Conservation (phyloP, 192 early-diverging fungal species). For the Coemansia nantahalensis region DNA sequence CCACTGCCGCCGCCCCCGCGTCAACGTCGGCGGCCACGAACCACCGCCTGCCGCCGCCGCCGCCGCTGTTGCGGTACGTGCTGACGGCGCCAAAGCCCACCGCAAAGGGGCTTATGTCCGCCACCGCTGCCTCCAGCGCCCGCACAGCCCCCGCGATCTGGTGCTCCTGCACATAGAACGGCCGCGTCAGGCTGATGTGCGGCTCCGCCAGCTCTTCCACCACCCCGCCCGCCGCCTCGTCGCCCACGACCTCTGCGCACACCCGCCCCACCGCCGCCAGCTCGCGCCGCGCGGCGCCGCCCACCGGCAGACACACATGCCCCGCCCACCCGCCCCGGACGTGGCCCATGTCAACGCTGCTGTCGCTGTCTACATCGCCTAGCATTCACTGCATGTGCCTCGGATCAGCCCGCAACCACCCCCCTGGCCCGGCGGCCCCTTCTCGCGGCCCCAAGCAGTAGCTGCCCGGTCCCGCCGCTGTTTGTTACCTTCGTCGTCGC, state of each 20-base stretch:
- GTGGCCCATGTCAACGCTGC: conserved; percentile 26
- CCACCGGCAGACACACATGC: conserved; percentile 27
- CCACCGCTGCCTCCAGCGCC: conserved; percentile 15
- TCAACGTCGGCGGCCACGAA: conserved; percentile 42
- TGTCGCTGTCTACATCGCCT: neutral
- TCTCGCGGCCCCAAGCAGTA: conserved; percentile 9
- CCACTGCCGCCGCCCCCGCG: conserved; percentile 16
- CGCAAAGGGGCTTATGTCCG: conserved; percentile 4
- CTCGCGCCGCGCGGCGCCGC: conserved; percentile 13
- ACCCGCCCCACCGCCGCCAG: conserved; percentile 18
- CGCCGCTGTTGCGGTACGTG: conserved; percentile 33
- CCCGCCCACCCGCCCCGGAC: conserved; percentile 47
- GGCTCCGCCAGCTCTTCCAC: conserved; percentile 10
- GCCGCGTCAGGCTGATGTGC: conserved; percentile 47
- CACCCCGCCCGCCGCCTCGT: neutral
- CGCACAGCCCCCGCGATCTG: conserved; percentile 36
- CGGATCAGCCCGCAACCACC: neutral
- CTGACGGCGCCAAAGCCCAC: conserved; percentile 27
- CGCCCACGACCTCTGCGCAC: conserved; percentile 9
- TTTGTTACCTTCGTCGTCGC: conserved; percentile 18
- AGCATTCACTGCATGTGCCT: neutral
- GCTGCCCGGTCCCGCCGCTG: neutral
- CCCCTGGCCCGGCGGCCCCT: conserved; percentile 2
- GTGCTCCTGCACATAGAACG: conserved; percentile 45
- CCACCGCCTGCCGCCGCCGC: conserved; percentile 21